A percentile compares a stretch with the other conserved stretches of the same genome.
phyloP scores from a whole-genome alignment of 306 rosid genomes.

The Cicer chorassanicum region DNA sequence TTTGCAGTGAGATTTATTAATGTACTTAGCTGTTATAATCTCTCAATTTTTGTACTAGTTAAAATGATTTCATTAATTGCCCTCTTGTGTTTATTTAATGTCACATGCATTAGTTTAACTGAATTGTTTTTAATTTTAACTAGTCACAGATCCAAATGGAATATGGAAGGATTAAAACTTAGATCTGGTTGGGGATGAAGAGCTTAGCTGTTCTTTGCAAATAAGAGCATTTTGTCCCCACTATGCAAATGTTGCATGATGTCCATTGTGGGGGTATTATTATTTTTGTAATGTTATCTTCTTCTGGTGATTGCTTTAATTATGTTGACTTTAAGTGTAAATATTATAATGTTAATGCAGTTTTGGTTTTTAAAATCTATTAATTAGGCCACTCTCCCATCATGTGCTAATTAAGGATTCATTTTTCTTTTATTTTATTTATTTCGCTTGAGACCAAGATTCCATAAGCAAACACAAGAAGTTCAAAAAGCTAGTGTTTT shows the following conservation, averaged over 20 bases:
- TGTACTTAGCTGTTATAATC: slow-evolving; percentile 36
- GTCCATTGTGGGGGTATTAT: slow-evolving; percentile 53
- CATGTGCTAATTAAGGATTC: slow-evolving; percentile 34
- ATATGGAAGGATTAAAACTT: slow-evolving; percentile 41
- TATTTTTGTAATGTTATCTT: slow-evolving; percentile 50
- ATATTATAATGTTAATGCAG: slow-evolving; percentile 42
- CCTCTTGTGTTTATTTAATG: slow-evolving; percentile 41
- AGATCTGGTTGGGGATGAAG: slow-evolving; percentile 44
- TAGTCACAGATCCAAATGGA: slow-evolving; percentile 55
- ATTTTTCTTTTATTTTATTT: slow-evolving; percentile 33
- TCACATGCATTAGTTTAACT: slow-evolving; percentile 50
- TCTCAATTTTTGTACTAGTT: not conserved
- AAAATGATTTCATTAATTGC: slow-evolving; percentile 43
- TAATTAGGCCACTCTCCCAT: slow-evolving; percentile 26
- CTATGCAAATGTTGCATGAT: slow-evolving; percentile 45
- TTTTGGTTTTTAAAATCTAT: slow-evolving; percentile 3
- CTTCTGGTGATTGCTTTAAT: slow-evolving; percentile 43
- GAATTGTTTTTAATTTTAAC: slow-evolving; percentile 43
- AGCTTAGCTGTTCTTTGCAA: slow-evolving; percentile 53
- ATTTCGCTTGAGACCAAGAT: not conserved
- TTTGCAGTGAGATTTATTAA: slow-evolving; percentile 41
- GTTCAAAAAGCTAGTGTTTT: slow-evolving; percentile 11
- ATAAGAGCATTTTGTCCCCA: slow-evolving; percentile 55
- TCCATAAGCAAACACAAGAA: slow-evolving; percentile 25
- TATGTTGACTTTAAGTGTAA: slow-evolving; percentile 52